Percentiles rank a stretch among this genome's conserved stretches.
phyloP scores from a whole-genome alignment of 257 asterid genomes.

The Ligustrum vulgare region DNA sequence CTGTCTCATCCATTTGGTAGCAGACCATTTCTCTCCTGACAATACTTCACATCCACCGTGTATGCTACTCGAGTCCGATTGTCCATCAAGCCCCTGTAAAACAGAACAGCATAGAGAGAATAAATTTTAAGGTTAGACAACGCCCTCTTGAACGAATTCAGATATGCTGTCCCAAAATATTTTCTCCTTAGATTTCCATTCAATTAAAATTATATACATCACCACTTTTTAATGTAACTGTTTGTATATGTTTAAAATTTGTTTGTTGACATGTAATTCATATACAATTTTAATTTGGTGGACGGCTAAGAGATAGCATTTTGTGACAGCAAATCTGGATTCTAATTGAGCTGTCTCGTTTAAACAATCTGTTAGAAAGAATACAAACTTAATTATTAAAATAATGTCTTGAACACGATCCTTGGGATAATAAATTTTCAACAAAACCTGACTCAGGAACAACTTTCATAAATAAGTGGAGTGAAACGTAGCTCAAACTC shows the following conservation, averaged over 20 bases:
- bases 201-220: no score
- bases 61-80: conserved; percentile 66
- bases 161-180: no score
- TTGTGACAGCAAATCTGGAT: no score
- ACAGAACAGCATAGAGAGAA: neutral
- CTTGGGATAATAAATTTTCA: neutral
- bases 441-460: neutral
- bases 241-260: no score
- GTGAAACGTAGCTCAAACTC: neutral
- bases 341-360: neutral
- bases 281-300: no score
- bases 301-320: no score
- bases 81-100: conserved; percentile 76
- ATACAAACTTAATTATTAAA: neutral
- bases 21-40: conserved; percentile 91
- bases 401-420: neutral
- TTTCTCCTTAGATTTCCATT: no score
- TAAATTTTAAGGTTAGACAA: neutral
- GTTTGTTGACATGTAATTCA: no score
- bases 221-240: no score
- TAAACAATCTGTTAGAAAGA: no score
- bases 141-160: neutral
- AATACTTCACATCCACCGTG: conserved; percentile 85
- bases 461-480: neutral
- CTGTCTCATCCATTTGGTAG: conserved; percentile 95